phyloP scores from a whole-genome alignment of 2,329 filamentous ascomycete species.

The Sporothrix humicola region DNA sequence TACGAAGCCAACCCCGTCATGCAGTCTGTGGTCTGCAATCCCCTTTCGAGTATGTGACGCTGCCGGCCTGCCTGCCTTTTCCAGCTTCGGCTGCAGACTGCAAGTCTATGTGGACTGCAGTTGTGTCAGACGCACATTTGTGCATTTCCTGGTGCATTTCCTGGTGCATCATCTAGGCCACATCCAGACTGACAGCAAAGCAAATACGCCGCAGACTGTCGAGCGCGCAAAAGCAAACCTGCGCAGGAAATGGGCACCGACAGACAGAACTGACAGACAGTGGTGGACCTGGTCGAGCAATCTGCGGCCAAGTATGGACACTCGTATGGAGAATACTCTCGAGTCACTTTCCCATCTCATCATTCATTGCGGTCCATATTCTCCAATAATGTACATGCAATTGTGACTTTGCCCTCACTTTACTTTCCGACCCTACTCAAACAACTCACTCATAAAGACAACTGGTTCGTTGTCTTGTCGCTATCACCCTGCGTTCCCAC shows the following conservation, averaged over 20 bases:
- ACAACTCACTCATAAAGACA: neutral
- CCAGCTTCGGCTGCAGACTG: neutral
- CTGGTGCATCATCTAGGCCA: conserved; percentile 18
- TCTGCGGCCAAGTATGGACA: neutral
- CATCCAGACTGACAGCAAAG: conserved; percentile 11
- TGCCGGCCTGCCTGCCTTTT: conserved; percentile 18
- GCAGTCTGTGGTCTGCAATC: neutral
- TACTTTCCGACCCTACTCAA: neutral
- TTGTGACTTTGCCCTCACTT: neutral
- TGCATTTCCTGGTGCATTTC: neutral
- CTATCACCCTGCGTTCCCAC: neutral
- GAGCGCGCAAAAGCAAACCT: neutral
- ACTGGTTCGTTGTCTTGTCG: neutral
- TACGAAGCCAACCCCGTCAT: no score
- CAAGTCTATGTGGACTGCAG: no score
- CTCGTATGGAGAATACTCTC: neutral
- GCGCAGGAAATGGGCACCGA: neutral
- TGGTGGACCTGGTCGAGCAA: neutral
- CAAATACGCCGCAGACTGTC: neutral
- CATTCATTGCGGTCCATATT: neutral
- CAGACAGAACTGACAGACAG: neutral
- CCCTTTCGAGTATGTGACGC: neutral
- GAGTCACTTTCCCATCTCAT: neutral
- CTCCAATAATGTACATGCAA: neutral
- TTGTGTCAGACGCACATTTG: no score